phyloP scores from a whole-genome alignment of 345 rosid species.

The Camelina laxa region DNA sequence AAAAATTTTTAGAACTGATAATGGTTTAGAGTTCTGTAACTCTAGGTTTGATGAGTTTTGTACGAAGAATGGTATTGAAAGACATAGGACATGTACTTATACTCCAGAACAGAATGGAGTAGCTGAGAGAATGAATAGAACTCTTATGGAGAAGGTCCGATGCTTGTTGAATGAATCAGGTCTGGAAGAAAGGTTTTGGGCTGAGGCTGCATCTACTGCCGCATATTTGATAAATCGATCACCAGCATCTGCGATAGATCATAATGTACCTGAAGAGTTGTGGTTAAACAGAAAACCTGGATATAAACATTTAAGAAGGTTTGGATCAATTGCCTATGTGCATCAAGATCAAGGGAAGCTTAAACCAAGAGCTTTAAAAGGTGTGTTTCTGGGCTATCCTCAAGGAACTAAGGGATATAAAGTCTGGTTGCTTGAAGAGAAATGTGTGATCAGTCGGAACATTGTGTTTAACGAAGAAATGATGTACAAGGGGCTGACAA shows the following conservation, averaged over 20 bases:
- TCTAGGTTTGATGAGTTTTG: too few relatives aligned
- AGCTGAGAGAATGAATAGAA: not conserved
- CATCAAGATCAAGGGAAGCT: not conserved
- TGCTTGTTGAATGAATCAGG: not conserved
- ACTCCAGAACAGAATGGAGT: not conserved
- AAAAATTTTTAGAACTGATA: not conserved
- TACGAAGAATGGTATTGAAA: not conserved
- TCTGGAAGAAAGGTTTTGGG: not conserved
- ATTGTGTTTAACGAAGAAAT: too few relatives aligned
- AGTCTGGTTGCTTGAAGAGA: too few relatives aligned
- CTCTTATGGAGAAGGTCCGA: not conserved
- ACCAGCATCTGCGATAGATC: not conserved
- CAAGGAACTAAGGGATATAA: too few relatives aligned
- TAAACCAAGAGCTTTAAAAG: not conserved
- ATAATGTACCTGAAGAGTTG: not conserved
- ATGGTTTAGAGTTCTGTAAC: not conserved
- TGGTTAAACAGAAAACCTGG: not conserved
- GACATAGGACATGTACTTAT: not conserved
- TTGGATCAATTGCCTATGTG: not conserved
- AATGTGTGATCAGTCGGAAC: too few relatives aligned
- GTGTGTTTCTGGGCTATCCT: not conserved
- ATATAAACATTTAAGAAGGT: not conserved
- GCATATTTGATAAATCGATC: not conserved
- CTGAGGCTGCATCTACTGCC: not conserved
- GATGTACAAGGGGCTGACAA: too few relatives aligned